Evolutionary conservation across 257 asterid species (phyloP), one percentile per base, ranked within the genome.

Genomic region (Fraxinus anomala): DNA sequence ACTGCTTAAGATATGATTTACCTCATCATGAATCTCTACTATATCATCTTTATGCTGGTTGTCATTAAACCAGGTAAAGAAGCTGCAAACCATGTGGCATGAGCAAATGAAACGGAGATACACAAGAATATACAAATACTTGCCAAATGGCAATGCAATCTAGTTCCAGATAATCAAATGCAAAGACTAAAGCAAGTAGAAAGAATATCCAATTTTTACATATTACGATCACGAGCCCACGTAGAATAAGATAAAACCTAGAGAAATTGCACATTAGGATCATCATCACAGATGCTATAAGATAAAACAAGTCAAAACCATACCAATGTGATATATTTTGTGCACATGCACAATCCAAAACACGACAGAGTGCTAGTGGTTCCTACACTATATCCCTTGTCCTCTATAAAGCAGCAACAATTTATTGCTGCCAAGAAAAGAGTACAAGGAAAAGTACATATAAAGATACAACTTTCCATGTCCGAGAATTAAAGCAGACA

Each of bases 51-150:
- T 82, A 69, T 75, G 83, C 63, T 73, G 79, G 74, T 63, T 76
- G 42, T 83, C 91, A 47, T 56, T 72, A 74, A 87, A 87, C 91
- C 87, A 85, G 76, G 68, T 59, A 36, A 87, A 87, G 86, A 87
- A 87, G 85, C 89, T 87, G 87, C 84, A 83, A 2, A 63, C 67
- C 67, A 34, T 39, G 68, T 37, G 24, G 70, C 30, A 40, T 74
- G 78, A 59, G 85, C 83, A 59, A 75, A 34, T 74, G 12, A 4
- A 31, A 49, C 4, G 19, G 11, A 42, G 66, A 23, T 63, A 24
- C 19, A 63, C 6, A 1, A 63, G 68, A 63, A 63, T 63, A 23
- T 63, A 56, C 26, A 63, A 63, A 26, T 24, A 63, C 36, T 24
- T 12, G 7, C 36, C 66, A 63, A 26, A 23, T 26, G 69, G 34